Conservation (phyloP, 2,329 filamentous ascomycete genomes). For the Juglanconis sp. region DNA sequence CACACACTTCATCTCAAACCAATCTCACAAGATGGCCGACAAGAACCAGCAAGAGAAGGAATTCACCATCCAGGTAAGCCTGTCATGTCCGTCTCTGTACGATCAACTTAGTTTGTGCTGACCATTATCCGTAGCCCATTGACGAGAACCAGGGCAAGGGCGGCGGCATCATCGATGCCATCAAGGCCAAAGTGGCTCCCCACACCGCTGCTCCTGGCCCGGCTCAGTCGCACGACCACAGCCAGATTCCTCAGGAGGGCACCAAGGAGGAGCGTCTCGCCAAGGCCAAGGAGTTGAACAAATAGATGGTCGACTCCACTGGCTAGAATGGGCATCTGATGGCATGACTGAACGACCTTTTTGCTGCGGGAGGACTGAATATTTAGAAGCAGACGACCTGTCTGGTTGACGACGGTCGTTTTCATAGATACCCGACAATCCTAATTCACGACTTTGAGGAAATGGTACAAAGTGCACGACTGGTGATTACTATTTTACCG, state of each 20-base stretch:
- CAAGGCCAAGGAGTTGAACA: slow-evolving; percentile 65
- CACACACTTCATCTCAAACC: not conserved
- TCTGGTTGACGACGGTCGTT: not conserved
- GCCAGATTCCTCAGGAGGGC: slow-evolving; percentile 49
- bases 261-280: slow-evolving; percentile 67
- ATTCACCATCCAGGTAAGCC: slow-evolving; percentile 39
- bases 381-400: not conserved
- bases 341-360: not conserved
- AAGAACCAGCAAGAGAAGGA: slow-evolving; percentile 35
- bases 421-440: not conserved
- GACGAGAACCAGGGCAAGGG: slow-evolving; percentile 40
- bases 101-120: not conserved
- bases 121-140: slow-evolving; percentile 25
- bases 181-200: slow-evolving; percentile 47
- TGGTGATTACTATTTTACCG: no score
- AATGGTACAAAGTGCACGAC: not conserved
- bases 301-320: slow-evolving; percentile 5
- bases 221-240: slow-evolving; percentile 51
- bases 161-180: slow-evolving; percentile 31
- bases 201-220: slow-evolving; percentile 58
- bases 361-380: no score
- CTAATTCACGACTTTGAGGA: not conserved
- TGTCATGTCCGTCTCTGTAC: not conserved
- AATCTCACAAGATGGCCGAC: slow-evolving; percentile 14
- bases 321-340: not conserved